These are phyloP conservation scores for Ceratocystis harringtonii DNA, from an alignment of 2,329 filamentous ascomycete genomes.

Conservation along the genomic window DNA sequence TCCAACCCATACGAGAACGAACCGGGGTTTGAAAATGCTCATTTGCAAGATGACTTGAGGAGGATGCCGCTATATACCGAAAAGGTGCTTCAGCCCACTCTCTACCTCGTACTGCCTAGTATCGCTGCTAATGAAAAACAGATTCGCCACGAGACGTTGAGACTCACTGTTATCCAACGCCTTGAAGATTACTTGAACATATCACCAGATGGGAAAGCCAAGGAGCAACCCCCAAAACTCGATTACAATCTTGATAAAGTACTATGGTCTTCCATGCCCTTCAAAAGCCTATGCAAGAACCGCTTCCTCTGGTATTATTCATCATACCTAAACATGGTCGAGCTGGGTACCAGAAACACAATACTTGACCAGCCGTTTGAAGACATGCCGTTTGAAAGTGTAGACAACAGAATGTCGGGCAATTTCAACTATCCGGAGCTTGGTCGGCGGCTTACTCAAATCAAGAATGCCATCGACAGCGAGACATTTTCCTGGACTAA, in stretches of 20 bases:
- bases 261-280: constrained; percentile 58
- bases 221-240: constrained; percentile 23
- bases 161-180: constrained; percentile 72
- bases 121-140: constrained; percentile 25
- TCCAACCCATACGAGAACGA: constrained; percentile 91
- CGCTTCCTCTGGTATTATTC: constrained; percentile 95
- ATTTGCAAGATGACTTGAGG: constrained; percentile 52
- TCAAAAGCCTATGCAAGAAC: constrained; percentile 78
- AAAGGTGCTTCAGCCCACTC: constrained; percentile 40
- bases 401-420: constrained; percentile 69
- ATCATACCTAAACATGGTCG: constrained; percentile 60
- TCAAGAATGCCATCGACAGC: constrained; percentile 55
- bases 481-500: constrained; percentile 59
- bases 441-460: constrained; percentile 48
- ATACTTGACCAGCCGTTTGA: constrained; percentile 50
- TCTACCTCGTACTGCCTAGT: no score
- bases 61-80: constrained; percentile 60
- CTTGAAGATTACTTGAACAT: constrained; percentile 67
- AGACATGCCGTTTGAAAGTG: constrained; percentile 77
- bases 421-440: constrained; percentile 68
- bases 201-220: constrained; percentile 31
- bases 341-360: constrained; percentile 47
- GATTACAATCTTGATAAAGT: constrained; percentile 40
- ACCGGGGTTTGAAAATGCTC: constrained; percentile 73
- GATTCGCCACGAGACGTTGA: constrained; percentile 82